Evolutionary conservation across 2,329 filamentous ascomycete species (phyloP).

Genomic region (Ascochyta clinopodiicola): DNA sequence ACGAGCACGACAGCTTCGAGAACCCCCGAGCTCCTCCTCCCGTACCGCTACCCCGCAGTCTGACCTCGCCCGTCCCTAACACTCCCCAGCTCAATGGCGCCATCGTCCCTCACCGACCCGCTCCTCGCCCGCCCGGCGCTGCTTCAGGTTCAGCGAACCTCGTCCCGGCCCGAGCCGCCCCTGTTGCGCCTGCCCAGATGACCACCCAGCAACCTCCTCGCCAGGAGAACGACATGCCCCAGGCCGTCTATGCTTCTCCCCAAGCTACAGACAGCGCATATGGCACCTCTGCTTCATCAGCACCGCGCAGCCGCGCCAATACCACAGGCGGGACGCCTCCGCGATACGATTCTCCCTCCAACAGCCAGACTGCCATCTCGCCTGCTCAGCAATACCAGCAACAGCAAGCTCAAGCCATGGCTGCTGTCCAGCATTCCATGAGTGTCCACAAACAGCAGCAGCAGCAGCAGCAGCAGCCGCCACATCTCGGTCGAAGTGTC

Average conservation of each 20-base stretch:
- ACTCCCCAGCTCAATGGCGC: slow-evolving; percentile 53
- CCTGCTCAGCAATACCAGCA: slow-evolving; percentile 68
- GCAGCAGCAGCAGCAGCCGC: slow-evolving; percentile 46
- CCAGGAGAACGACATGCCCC: slow-evolving; percentile 51
- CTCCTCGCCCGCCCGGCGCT: slow-evolving; percentile 79
- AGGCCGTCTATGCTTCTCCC: slow-evolving; percentile 53
- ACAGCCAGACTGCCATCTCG: slow-evolving; percentile 40
- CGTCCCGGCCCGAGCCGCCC: slow-evolving; percentile 63
- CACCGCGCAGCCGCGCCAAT: slow-evolving; percentile 52
- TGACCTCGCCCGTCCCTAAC: slow-evolving; percentile 50
- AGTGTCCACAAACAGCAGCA: slow-evolving; percentile 38
- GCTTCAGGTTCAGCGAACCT: slow-evolving; percentile 55
- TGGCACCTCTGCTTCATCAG: slow-evolving; percentile 38
- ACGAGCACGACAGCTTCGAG: slow-evolving; percentile 93
- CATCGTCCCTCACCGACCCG: slow-evolving; percentile 80
- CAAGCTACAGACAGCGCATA: slow-evolving; percentile 47
- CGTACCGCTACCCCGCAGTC: slow-evolving; percentile 63
- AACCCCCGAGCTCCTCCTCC: slow-evolving; percentile 93
- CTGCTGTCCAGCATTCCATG: slow-evolving; percentile 73
- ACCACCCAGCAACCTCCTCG: slow-evolving; percentile 39
- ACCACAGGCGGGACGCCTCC: slow-evolving; percentile 50
- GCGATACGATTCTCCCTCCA: slow-evolving; percentile 55
- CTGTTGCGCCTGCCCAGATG: slow-evolving; percentile 60
- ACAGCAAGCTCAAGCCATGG: slow-evolving; percentile 79
- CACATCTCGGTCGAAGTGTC: slow-evolving; percentile 70